Evolutionary conservation across 78 protist genomes (phyloP), one percentile per base, ranked within the genome.

Genomic region (Dictyostelium capitatum): DNA sequence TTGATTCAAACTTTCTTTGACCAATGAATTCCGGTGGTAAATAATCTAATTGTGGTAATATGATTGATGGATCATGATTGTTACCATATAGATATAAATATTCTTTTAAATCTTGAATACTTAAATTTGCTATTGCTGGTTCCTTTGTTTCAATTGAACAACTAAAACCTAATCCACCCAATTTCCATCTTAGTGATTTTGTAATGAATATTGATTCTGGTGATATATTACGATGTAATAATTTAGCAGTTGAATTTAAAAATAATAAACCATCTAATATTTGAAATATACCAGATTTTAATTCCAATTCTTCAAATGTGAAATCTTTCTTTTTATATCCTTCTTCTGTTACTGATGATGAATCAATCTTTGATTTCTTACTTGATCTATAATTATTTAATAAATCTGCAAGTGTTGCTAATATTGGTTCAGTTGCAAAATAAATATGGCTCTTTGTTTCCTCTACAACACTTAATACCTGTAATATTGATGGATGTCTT

Each of bases 171-270:
- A 87, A 50, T 19, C 93, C 93, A n/a, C 84, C 93, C 11, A 87
- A 75, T 65, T 87, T 87, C 93, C 93, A 87, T 64, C 78, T 77
- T 10, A 87, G 30, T 48, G 25, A 46, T 14, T 77, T 74, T 14
- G 84, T 87, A 30, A 87, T 77, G 67, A 77, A 87, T 25, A 87
- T 87, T 8, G 93, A 87, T 65, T 87, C 79, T 23, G 93, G 93
- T 30, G 84, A 59, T 14, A 87, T 74, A 10, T 87, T 77, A 50
- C 93, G 56, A 87, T 87, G 93, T 32, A 87, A 11, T 62, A 87
- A 32, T 28, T 87, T 87, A 3, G 93, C 93, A n/a, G 93, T 87
- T 47, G 46, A 19, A 77, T 87, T 87, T 56, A 87, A 37, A 20
- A 87, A 87, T 14, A 75, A 54, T 37, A 87, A 32, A 50, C 93